Percentiles rank a stretch among this genome's conserved stretches.
These are phyloP conservation scores for Scedosporium minutisporum DNA, from an alignment of 2,329 filamentous ascomycete genomes.

Conservation along the genomic window DNA sequence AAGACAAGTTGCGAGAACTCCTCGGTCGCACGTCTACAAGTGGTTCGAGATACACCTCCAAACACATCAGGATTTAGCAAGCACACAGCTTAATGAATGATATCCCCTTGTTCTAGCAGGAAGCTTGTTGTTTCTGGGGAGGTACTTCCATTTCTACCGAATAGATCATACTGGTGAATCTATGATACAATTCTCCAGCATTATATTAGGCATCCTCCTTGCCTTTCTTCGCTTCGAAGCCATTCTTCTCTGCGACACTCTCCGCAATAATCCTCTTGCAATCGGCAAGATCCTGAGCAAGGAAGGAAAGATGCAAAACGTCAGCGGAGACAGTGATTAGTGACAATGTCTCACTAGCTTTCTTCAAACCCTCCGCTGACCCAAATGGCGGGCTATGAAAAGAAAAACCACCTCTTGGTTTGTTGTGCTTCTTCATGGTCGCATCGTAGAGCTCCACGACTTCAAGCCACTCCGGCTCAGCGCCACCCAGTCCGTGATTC, in stretches of 20 bases:
- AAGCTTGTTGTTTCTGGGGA: too few species aligned
- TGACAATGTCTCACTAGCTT: conserved; percentile 17
- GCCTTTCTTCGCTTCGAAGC: not conserved
- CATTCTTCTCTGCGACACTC: not conserved
- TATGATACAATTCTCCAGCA: too few species aligned
- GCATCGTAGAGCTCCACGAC: conserved; percentile 25
- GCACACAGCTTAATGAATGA: too few species aligned
- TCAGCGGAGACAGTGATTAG: conserved; percentile 15
- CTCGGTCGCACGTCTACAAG: too few species aligned
- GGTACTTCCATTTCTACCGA: too few species aligned
- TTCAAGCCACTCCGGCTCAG: conserved; percentile 31
- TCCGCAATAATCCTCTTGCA: conserved; percentile 9
- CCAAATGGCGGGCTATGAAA: conserved; percentile 17
- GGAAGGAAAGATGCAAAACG: conserved; percentile 13
- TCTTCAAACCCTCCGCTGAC: conserved; percentile 14
- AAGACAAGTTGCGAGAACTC: too few species aligned
- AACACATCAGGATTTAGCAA: too few species aligned
- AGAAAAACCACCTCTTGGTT: conserved; percentile 26
- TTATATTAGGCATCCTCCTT: too few species aligned
- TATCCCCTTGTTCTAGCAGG: too few species aligned
- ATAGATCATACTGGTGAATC: too few species aligned
- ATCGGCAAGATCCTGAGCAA: conserved; percentile 14
- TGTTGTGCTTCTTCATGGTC: conserved; percentile 35
- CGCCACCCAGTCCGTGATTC: conserved; percentile 20
- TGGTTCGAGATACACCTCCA: too few species aligned